Evolutionary conservation across 306 rosid species (phyloP), one percentile per base, ranked within the genome.

Genomic region (Erythrophleum fordii): DNA sequence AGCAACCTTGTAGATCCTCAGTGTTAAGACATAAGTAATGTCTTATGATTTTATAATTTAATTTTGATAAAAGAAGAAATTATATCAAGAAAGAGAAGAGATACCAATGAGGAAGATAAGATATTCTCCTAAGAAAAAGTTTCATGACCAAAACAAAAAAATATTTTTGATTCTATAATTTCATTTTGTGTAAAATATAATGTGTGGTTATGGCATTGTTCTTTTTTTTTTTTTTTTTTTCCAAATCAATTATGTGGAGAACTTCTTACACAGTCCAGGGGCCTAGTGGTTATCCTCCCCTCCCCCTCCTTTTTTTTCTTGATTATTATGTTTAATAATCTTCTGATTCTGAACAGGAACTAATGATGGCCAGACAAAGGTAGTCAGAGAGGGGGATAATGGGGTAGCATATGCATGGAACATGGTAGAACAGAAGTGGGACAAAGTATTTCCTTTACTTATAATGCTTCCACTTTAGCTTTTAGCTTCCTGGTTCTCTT

Each of bases 341-440:
- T 20, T 81, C 64, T 67, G 81, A 51, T 75, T 84, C 77, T 80
- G 75, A 81, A 77, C 97, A 95, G 99, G 99, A 87, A 85, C 95
- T 71, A 89, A 88, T 83, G 91, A 93, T 66, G 99, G 97, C 64
- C 99, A 95, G 88, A 95, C 99, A 66, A 95, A 93, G 78, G 88
- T 95, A 69, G 83, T 93, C 65, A 93, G 99, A 87, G 99, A 95
- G 87, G 99, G 98, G 74, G 99, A 95, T 86, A 93, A 91, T 82
- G 99, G 97, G 69, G 92, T 95, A 72, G 99, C 99, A 51, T 93
- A 95, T 90, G 88, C 94, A 31, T 95, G 99, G 99, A 93, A 90
- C 84, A 77, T 77, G 87, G 51, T 83, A 44, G 98, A 87, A 82
- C 92, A 88, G 76, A 93, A 88, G 81, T 95, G 99, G 98, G 98